A percentile compares a stretch with the other conserved stretches of the same genome.
These are phyloP conservation scores for Neocallimastix lanati DNA, from an alignment of 192 early-diverging fungal species.

Conservation along the genomic window DNA sequence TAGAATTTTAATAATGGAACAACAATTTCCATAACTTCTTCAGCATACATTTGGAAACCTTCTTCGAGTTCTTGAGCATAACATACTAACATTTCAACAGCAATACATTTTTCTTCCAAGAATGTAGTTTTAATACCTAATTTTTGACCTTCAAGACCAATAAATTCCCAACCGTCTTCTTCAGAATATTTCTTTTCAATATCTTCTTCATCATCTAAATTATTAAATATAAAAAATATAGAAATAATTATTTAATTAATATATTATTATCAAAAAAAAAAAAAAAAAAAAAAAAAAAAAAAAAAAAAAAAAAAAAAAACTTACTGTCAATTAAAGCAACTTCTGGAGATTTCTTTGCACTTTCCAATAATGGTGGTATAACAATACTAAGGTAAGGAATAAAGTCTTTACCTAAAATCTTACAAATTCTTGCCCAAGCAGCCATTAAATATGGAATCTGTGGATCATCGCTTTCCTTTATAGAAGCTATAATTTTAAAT, in stretches of 20 bases:
- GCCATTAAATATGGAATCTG: conserved; percentile 83
- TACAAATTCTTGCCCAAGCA: conserved; percentile 94
- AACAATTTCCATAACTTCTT: conserved; percentile 63
- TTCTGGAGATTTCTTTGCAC: conserved; percentile 81
- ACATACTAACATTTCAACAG: conserved; percentile 91
- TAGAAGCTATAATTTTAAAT: conserved; percentile 14
- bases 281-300: no score
- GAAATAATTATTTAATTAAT: no score
- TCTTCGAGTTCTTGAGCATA: conserved; percentile 85
- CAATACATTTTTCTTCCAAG: conserved; percentile 94
- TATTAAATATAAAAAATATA: no score
- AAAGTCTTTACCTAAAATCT: conserved; percentile 84
- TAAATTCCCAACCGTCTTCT: conserved; percentile 97
- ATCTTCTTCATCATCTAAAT: conserved; percentile 40
- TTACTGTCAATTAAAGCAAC: conserved; percentile 61
- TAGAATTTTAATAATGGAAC: conserved; percentile 87
- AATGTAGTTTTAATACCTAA: conserved; percentile 88
- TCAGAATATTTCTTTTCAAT: conserved; percentile 72
- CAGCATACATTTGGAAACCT: conserved; percentile 71
- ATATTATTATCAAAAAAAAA: no score
- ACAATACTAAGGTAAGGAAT: conserved; percentile 82
- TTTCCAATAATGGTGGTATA: conserved; percentile 73
- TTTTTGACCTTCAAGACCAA: conserved; percentile 69
- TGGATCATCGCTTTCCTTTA: conserved; percentile 81
- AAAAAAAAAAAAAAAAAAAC: no score